Base-by-base conservation (phyloP, 2,329 filamentous ascomycete genomes). In the Fusarium tjaetaba region DNA sequence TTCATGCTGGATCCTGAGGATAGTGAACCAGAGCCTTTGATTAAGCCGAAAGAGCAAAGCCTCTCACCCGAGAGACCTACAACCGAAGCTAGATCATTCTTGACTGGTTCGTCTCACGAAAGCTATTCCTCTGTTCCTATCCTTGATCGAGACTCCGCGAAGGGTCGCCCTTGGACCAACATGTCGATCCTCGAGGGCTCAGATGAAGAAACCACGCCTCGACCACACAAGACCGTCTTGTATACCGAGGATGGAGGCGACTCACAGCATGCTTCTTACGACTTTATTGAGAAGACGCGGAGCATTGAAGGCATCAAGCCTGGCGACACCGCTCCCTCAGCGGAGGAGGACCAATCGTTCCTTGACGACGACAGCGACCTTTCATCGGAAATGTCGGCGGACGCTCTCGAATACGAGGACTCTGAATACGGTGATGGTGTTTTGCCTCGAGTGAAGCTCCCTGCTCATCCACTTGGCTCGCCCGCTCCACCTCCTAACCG, bases 41-140 rank as follows among this genome's bases (percentile, higher is more conserved):
- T 65, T 41, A 53, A 66, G n/a, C 34, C 56, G 8, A 49, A 70
- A 32, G 61, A 49, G 38, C 62, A 61, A 15, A 78, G 71, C 62
- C 72, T 75, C n/a, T 72, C 77, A 2, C 71, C 77, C 8, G 75
- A 76, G 20, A 73, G 76, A 32, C 78, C 80, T 14, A 57, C 68
- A 9, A 83, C 82, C 5, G 84, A 83, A 28, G 80, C 82, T 5
- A 82, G 79, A 43, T 89, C 88, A 1, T 86, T 88, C 73, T 71
- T 89, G 7, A 89, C 89, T 2, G 87, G 89, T 20, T 38, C 36
- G 16, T 38, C 36, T 18, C 36, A 9, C 16, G 36, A 38, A 11
- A 18, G 16, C 16, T 38, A 38, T 79, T 92, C 89, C 43, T 95
- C 93, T 1, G 90, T 92, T 39, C 94, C 94, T 8, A 86, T 96